Percentiles rank a stretch among this genome's conserved stretches.
Conservation (phyloP, 1,284 basidiomycete species). For the Erythrobasidium hasegawianum region DNA sequence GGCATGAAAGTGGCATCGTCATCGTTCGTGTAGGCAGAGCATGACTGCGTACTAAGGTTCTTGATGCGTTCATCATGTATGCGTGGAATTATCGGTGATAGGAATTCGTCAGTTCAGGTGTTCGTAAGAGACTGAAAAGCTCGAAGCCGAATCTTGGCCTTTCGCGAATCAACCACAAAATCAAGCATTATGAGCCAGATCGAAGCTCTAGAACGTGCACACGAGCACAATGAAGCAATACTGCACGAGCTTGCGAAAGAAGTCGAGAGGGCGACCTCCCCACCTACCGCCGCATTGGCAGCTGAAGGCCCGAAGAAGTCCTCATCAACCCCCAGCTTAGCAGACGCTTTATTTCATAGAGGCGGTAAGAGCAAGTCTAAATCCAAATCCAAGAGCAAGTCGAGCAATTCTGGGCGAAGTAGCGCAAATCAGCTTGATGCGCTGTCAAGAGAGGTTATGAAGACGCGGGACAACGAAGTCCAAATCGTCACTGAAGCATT, state of each 20-base stretch:
- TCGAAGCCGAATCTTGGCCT: too few species aligned
- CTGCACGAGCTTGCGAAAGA: constrained; percentile 4
- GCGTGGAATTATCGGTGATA: too few species aligned
- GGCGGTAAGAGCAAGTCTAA: constrained; percentile 20
- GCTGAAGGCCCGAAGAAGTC: neutral
- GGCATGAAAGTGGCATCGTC: too few species aligned
- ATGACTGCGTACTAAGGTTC: too few species aligned
- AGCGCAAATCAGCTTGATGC: constrained; percentile 2
- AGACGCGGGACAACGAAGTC: constrained; percentile 16
- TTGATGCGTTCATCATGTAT: too few species aligned
- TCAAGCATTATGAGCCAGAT: too few species aligned
- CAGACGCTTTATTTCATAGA: constrained; percentile 20
- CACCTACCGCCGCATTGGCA: constrained; percentile 2
- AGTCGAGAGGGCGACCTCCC: constrained; percentile 12
- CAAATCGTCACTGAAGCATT: constrained; percentile 19
- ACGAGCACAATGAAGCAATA: constrained; percentile 14
- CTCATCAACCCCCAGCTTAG: neutral
- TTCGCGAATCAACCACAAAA: too few species aligned
- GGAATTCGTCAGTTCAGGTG: too few species aligned
- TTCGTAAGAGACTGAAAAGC: too few species aligned
- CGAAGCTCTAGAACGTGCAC: constrained; percentile 9
- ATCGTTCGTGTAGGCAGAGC: too few species aligned
- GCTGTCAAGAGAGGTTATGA: constrained; percentile 4
- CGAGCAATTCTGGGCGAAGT: neutral
- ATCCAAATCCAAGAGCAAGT: constrained; percentile 18